Evolutionary conservation across 2,329 filamentous ascomycete genomes (phyloP), one percentile per base, ranked within the genome.

Genomic region (Simplicillium aogashimaense): DNA sequence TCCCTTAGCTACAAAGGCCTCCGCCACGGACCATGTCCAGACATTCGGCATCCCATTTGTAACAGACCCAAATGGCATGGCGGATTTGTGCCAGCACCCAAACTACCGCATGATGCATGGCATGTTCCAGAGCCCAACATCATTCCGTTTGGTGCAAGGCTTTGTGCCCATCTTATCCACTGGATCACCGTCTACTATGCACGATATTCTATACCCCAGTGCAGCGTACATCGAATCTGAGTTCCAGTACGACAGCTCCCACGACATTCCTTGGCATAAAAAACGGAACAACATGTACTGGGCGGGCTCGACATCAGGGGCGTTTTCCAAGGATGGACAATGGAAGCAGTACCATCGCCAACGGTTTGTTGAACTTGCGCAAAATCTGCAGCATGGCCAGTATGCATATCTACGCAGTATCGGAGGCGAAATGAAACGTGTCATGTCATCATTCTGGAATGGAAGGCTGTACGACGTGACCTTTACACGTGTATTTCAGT

Each of bases 281-380:
- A 80, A 79, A 47, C 47, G 46, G 2, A 65, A 69, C 29, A 66
- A 64, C 3, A 49, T 78, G 0, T 78, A 78, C 50, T 79, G 75
- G 76, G 65, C 67, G 0, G 75, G 75, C 0, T 73, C 68, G 0
- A 74, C 64, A 0, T 76, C 74, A 0, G 75, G 74, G 3, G 71
- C 64, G 0, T 65, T 57, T 31, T 57, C 54, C 0, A 44, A 45
- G 1, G 50, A 56, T 9, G 45, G 53, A 2, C 40, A 50, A 1
- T 74, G 70, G 70, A 46, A 45, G 1, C 37, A 53, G 1, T 65
- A 60, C 32, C 73, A 77, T 15, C 63, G 74, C 1, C 69, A 75
- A 48, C 51, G 70, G 43, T 63, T 69, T 42, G 59, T 69, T 2
- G 33, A 42, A 7, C 43, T 68, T 4, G 55, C 57, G 0, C 61